phyloP scores from a whole-genome alignment of 495 filamentous ascomycete genomes.

The Podospora didyma region DNA sequence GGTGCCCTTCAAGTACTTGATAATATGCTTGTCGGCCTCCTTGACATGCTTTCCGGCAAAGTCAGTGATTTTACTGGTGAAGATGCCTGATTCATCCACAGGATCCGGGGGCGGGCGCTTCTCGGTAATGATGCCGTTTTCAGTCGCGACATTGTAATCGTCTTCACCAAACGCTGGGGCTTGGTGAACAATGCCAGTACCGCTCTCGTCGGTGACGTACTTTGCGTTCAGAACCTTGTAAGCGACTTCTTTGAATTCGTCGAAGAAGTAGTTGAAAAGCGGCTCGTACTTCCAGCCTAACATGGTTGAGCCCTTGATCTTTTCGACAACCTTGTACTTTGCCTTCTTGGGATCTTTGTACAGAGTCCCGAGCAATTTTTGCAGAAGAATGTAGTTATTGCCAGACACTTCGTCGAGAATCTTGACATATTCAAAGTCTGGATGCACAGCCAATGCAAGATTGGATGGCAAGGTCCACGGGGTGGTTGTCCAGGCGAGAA shows the following conservation, averaged over 20 bases:
- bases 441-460: conserved; percentile 73
- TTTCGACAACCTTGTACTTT: conserved; percentile 83
- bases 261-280: conserved; percentile 89
- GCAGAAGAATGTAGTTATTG: conserved; percentile 84
- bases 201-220: conserved; percentile 90
- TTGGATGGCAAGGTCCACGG: conserved; percentile 95
- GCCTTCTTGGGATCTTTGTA: conserved; percentile 99
- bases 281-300: conserved; percentile 89
- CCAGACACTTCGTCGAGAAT: conserved; percentile 77
- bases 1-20: conserved; percentile 79
- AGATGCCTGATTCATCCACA: conserved; percentile 76
- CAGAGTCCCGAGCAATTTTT: conserved; percentile 76
- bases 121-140: conserved; percentile 72
- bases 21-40: conserved; percentile 89
- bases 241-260: conserved; percentile 92
- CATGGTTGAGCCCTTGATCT: conserved; percentile 82
- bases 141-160: conserved; percentile 83
- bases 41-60: conserved; percentile 92
- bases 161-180: conserved; percentile 95
- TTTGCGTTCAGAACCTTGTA: conserved; percentile 82
- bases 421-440: conserved; percentile 92
- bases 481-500: conserved; percentile 93
- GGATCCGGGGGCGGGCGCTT: conserved; percentile 82
- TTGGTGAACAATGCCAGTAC: conserved; percentile 95
- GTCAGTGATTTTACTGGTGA: conserved; percentile 75